These are phyloP conservation scores for Paramecium biaurelia DNA, from an alignment of 73 alveolate species.

Conservation along the genomic window DNA sequence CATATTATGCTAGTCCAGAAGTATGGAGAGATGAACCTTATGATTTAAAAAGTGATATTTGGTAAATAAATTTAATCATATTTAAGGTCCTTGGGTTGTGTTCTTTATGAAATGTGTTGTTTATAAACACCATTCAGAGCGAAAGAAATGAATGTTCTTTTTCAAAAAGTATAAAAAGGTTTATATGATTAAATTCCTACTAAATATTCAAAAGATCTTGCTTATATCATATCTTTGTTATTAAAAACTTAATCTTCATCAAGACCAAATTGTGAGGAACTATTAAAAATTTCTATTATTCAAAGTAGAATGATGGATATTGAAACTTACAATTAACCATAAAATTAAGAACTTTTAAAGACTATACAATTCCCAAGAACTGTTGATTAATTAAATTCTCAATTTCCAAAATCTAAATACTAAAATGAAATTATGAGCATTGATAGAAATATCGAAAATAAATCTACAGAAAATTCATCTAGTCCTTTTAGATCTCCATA, in stretches of 20 bases:
- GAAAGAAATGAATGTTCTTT: conserved; percentile 79
- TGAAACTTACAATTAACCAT: neutral
- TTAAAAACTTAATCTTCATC: neutral
- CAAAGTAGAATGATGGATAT: neutral
- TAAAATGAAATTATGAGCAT: neutral
- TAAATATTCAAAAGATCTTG: conserved; percentile 46
- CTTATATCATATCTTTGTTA: neutral
- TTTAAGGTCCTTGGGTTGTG: conserved; percentile 69
- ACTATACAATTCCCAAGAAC: conserved; percentile 24
- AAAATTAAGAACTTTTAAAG: neutral
- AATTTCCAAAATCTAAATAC: conserved; percentile 24
- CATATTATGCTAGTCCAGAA: conserved; percentile 74
- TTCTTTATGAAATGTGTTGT: conserved; percentile 72
- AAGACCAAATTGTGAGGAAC: conserved; percentile 51
- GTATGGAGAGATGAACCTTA: conserved; percentile 75
- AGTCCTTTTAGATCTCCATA: conserved; percentile 23
- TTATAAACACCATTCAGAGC: conserved; percentile 82
- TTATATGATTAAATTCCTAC: conserved; percentile 31
- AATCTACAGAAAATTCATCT: neutral
- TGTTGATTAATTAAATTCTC: neutral
- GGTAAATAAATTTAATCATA: neutral
- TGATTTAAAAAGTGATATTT: conserved; percentile 70
- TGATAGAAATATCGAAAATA: neutral
- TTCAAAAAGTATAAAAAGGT: conserved; percentile 63
- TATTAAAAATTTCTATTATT: neutral